phyloP scores from a whole-genome alignment of 352 stramenopile species.

The Phytopythium mirpurense region DNA sequence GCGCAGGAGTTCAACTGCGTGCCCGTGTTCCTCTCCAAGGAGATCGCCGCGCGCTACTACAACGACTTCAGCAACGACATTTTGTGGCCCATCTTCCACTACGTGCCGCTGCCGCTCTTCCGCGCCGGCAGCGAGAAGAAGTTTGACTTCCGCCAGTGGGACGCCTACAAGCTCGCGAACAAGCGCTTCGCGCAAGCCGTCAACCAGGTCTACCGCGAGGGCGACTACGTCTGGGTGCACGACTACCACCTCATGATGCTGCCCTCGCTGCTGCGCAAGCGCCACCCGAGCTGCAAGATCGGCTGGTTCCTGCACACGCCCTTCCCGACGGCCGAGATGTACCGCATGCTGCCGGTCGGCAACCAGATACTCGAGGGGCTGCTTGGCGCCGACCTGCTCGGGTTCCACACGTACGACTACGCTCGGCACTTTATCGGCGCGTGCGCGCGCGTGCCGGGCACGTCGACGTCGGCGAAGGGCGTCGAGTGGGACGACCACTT shows the following conservation, averaged over 20 bases:
- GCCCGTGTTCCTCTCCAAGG: slow-evolving; percentile 85
- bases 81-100: slow-evolving; percentile 91
- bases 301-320: slow-evolving; percentile 88
- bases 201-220: slow-evolving; percentile 70
- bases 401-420: slow-evolving; percentile 88
- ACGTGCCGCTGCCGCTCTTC: slow-evolving; percentile 86
- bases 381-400: slow-evolving; percentile 74
- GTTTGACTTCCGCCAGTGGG: slow-evolving; percentile 87
- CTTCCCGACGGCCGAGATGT: slow-evolving; percentile 84
- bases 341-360: slow-evolving; percentile 75
- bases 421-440: slow-evolving; percentile 80
- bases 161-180: slow-evolving; percentile 85
- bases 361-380: slow-evolving; percentile 75
- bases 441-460: slow-evolving; percentile 65
- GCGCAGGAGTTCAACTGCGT: slow-evolving; percentile 86
- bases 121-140: slow-evolving; percentile 88
- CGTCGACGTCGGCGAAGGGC: slow-evolving; percentile 71
- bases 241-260: slow-evolving; percentile 90
- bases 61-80: slow-evolving; percentile 92
- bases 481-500: slow-evolving; percentile 82
- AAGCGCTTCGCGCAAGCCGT: slow-evolving; percentile 78
- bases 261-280: slow-evolving; percentile 66
- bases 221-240: slow-evolving; percentile 87
- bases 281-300: slow-evolving; percentile 69
- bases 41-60: slow-evolving; percentile 88